Base-by-base conservation (phyloP, 345 rosid species). In the Arabidopsis arenosa region DNA sequence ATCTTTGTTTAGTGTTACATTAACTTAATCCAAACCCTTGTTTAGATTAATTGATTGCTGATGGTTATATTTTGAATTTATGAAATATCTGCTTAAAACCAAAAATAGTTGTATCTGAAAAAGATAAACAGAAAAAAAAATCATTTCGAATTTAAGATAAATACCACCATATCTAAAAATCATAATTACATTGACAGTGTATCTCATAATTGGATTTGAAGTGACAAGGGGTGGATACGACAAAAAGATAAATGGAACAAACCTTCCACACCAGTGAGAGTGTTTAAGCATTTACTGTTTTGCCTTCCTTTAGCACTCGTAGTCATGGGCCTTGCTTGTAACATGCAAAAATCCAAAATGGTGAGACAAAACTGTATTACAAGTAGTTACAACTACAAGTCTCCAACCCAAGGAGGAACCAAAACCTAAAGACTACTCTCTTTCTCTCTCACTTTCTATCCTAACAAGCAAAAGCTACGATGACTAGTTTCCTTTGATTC, bases 321-420 rank as follows among this genome's bases (percentile, higher is more conserved):
- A 6, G 49, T 23, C 26, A 23, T 23, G 26, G 1, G 41, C 33
- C 35, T 18, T 57, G 54, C 30, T 11, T 32, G 39, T 68, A 21
- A 41, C 33, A 33, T 35, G 26, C 65, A 21, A 66, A 62, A 53
- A 9, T 5, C 33, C 13, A 64, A 66, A 40, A 41, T 7, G 66
- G 28, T 6, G 72, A 51, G 72, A 51, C 81, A 72, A 72, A 72
- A 66, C 64, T 52, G 77, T 66, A 15, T 59, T 59, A 72, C 64
- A 78, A 52, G 66, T 55, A 52, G 66, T 55, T 65, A 71, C 75
- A 77, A 70, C 80, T 69, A 69, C 66, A 76, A 60, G n/a, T n/a
- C n/a, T n/a, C n/a, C 56, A 14, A 32, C 37, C 18, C 70, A 58
- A 63, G 40, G 48, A 40, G 45, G 49, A 56, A 70, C 44, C 62